These are phyloP conservation scores for Coemansia reversa DNA, from an alignment of 192 early-diverging fungal species.

Conservation along the genomic window DNA sequence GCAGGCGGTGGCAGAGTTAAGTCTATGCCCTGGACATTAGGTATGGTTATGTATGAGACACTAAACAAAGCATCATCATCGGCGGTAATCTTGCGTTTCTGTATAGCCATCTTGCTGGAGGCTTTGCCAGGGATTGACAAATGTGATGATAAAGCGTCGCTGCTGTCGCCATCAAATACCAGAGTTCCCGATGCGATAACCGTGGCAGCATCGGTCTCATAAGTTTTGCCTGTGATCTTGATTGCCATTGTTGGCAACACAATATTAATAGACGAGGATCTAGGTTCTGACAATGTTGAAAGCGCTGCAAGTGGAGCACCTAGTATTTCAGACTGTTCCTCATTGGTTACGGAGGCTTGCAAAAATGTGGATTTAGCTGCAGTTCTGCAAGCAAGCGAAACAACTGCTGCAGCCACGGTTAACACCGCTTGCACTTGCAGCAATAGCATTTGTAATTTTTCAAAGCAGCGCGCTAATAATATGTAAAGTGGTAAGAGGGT, in stretches of 20 bases:
- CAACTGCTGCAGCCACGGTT: too few species aligned
- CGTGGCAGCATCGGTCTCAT: constrained; percentile 9
- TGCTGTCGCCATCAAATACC: background rate
- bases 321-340: background rate
- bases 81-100: constrained; percentile 25
- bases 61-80: constrained; percentile 32
- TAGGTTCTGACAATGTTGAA: constrained; percentile 33
- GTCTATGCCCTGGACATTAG: background rate
- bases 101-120: constrained; percentile 2
- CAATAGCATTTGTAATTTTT: too few species aligned
- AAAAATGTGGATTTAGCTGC: too few species aligned
- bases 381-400: too few species aligned
- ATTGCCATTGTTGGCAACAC: constrained; percentile 44
- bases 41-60: constrained; percentile 14
- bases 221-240: constrained; percentile 28
- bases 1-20: background rate
- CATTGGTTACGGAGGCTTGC: background rate
- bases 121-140: background rate
- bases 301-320: background rate
- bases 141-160: background rate
- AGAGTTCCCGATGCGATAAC: constrained; percentile 4
- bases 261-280: constrained; percentile 34
- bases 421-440: too few species aligned
- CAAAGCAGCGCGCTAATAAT: too few species aligned
- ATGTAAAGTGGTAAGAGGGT: too few species aligned